Conservation (phyloP, 2,329 filamentous ascomycete species). For the Metarhizium brunneum region DNA sequence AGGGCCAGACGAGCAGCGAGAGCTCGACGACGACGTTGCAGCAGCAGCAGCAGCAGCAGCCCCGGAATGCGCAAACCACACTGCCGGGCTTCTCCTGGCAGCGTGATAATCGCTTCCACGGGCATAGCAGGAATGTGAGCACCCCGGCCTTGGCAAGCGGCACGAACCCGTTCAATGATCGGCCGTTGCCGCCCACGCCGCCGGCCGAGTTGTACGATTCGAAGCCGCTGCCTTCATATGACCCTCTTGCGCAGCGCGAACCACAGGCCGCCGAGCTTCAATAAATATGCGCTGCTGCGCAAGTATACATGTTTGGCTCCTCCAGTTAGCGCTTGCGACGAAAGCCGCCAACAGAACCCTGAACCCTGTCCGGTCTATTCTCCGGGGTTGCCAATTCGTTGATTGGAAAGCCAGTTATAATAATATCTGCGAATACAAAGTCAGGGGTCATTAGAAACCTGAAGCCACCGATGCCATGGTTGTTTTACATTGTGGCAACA, state of each 20-base stretch:
- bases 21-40: neutral
- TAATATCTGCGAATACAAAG: too few species aligned
- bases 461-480: too few species aligned
- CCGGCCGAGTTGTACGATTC: neutral
- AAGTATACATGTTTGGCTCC: too few species aligned
- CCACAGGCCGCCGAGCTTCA: neutral
- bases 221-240: neutral
- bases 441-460: too few species aligned
- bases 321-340: too few species aligned
- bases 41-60: neutral
- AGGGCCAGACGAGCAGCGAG: neutral
- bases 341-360: too few species aligned
- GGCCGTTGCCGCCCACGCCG: neutral
- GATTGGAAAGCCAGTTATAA: too few species aligned
- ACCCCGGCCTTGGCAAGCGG: neutral
- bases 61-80: constrained; percentile 18
- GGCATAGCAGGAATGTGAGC: neutral
- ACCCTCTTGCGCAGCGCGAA: neutral
- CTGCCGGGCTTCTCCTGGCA: neutral
- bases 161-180: neutral
- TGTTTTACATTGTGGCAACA: too few species aligned
- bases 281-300: neutral
- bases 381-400: too few species aligned
- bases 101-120: constrained; percentile 28
- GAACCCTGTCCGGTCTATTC: too few species aligned